Evolutionary conservation across 2,329 filamentous ascomycete species (phyloP), one percentile per base, ranked within the genome.

Genomic region (Trichoderma polysporum): DNA sequence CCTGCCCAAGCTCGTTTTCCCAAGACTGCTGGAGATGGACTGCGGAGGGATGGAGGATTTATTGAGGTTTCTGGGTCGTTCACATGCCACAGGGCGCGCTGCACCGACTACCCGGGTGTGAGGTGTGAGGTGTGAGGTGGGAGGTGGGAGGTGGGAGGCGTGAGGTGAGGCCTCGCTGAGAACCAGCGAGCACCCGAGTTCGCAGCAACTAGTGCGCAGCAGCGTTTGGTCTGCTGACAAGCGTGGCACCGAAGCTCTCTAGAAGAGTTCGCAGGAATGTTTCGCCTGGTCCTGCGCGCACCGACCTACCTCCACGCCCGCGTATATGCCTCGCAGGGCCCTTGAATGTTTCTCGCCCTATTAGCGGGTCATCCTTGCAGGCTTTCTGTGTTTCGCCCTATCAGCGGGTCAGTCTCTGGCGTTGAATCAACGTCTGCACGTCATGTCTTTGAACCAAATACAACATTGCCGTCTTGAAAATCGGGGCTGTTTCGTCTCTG

Each of bases 201-300:
- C 29, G 37, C 25, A 45, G 35, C 10, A 13, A n/a, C 22, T 37
- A 5, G 47, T 22, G 37, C 37, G 59, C 47, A 50, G 58, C 47
- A 53, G 22, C 35, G 47, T 41, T 56, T 50, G 61, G 50, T 64
- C 61, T 64, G 61, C 61, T 64, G 61, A 64, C 61, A 22, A 49
- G 49, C 61, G 25, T 35, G 33, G 45, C 31, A 61, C 31, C 25
- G 61, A 64, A 64, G 50, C 27, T 47, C 13, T 35, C 17, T 56
- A 50, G 61, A 56, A 64, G n/a, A n/a, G 50, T n/a, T 56, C 10
- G 29, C 37, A 54, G 50, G 27, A 64, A 64, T 39, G 58, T 12
- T 61, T 63, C 15, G 49, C 49, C 50, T 54, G 59, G 17, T 15
- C n/a, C n/a, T n/a, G 22, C 19, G 17, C 31, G 6, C 15, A 29